Evolutionary conservation across 202 grass and related monocot species (phyloP), one percentile per base, ranked within the genome.

Genomic region (Digitaria exilis): DNA sequence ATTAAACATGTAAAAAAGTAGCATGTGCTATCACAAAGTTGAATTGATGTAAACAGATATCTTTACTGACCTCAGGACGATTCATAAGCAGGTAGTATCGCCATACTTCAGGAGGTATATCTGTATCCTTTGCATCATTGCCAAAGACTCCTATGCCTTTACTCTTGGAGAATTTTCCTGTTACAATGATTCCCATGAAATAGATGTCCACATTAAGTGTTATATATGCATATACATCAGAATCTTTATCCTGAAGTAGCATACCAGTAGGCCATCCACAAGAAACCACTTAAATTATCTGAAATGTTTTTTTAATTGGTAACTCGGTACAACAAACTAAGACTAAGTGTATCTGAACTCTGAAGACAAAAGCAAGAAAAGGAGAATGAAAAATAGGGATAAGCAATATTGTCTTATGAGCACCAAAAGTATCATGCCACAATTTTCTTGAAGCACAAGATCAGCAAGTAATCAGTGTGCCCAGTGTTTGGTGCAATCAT

Each of bases 61-160:
- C 19, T 43, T 49, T 29, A 92, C 77, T 87, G 65, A 98, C 96
- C 88, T 95, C 95, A 78, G 95, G 92, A 51, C 90, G 88, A 84
- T 98, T 98, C 80, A 90, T 95, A 64, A 98, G 90, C 79, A 98
- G 81, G 78, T 98, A 98, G 68, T 98, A 95, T 73, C 95, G 85
- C 95, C 95, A 98, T 69, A 98, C 92, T 93, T 95, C 90, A 73
- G 95, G 52, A 51, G 92, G 89, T 87, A 98, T 91, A 57, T 93
- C 79, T 64, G 95, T 98, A 74, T 84, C 89, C 51, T 91, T 95
- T 15, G 92, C 95, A 57, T 98, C 95, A 67, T 93, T 98, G 70
- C 95, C 92, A 90, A 98, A 98, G 76, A 95, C 90, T 80, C 95
- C 95, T 67, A 98, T 82, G 90, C 92, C 92, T 5, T 98, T 89